These are phyloP conservation scores for Diaporthe ampelina DNA, from an alignment of 2,329 filamentous ascomycete genomes.

Conservation along the genomic window DNA sequence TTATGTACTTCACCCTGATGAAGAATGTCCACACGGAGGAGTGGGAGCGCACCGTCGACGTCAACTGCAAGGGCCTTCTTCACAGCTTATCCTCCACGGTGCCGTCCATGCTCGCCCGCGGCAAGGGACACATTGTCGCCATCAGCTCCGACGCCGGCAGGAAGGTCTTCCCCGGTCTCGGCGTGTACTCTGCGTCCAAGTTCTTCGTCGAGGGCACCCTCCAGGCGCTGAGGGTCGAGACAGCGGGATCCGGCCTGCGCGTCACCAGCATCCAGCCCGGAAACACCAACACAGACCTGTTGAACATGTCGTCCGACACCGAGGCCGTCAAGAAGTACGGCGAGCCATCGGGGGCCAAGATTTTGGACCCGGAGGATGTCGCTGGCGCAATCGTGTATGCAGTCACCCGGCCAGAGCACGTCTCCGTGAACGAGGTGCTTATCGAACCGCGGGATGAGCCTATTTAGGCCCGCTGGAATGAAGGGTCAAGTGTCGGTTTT, in stretches of 20 bases:
- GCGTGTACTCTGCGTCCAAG: slow-evolving; percentile 86
- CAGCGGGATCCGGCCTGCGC: slow-evolving; percentile 78
- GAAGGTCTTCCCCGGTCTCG: slow-evolving; percentile 85
- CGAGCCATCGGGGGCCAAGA: slow-evolving; percentile 80
- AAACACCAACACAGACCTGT: slow-evolving; percentile 80
- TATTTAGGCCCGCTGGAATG: slow-evolving; percentile 59
- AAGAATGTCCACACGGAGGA: slow-evolving; percentile 79
- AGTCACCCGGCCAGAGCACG: slow-evolving; percentile 79
- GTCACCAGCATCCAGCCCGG: slow-evolving; percentile 84
- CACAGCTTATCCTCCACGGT: slow-evolving; percentile 79
- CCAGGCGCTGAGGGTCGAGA: slow-evolving; percentile 82
- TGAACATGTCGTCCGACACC: slow-evolving; percentile 80
- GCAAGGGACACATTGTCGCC: slow-evolving; percentile 80
- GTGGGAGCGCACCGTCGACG: slow-evolving; percentile 86
- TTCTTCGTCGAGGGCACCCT: slow-evolving; percentile 88
- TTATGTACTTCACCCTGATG: slow-evolving; percentile 95
- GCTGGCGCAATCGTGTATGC: slow-evolving; percentile 82
- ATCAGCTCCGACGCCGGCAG: slow-evolving; percentile 87
- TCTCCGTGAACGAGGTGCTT: slow-evolving; percentile 84
- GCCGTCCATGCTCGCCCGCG: slow-evolving; percentile 78
- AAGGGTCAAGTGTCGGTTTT: neutral
- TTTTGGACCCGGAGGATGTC: slow-evolving; percentile 80
- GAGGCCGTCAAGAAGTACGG: slow-evolving; percentile 86
- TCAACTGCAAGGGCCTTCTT: slow-evolving; percentile 88
- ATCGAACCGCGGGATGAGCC: slow-evolving; percentile 85